Percentiles rank a stretch among this genome's conserved stretches.
Conservation (phyloP, 1,139 yeast species). For the Sugiyamaella pinicola region DNA sequence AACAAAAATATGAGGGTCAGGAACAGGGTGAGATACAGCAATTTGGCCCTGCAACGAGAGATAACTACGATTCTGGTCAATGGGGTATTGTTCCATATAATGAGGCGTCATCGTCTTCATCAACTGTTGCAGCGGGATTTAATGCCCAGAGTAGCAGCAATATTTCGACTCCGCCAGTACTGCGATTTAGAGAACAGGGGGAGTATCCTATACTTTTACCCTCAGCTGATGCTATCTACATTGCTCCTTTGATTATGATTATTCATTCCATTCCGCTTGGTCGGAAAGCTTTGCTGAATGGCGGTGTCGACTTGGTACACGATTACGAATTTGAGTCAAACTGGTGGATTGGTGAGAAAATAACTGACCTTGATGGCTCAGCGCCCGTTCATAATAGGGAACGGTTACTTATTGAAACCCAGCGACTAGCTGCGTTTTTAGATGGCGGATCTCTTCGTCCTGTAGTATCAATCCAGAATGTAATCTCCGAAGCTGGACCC, state of each 20-base stretch:
- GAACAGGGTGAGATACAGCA: slow-evolving; percentile 26
- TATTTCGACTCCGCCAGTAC: slow-evolving; percentile 1
- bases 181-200: slow-evolving; percentile 2
- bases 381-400: slow-evolving; percentile 27
- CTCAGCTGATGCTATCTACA: slow-evolving; percentile 40
- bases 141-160: slow-evolving; percentile 5
- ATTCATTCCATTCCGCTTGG: slow-evolving; percentile 49
- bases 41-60: slow-evolving; percentile 37
- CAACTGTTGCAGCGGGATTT: background rate
- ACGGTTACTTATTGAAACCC: slow-evolving; percentile 44
- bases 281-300: slow-evolving; percentile 42
- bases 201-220: slow-evolving; percentile 45
- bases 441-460: slow-evolving; percentile 47
- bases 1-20: slow-evolving; percentile 25
- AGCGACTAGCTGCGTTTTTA: slow-evolving; percentile 50
- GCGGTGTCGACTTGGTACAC: slow-evolving; percentile 37
- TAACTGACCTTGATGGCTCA: slow-evolving; percentile 26
- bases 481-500: slow-evolving; percentile 34
- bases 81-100: slow-evolving; percentile 37
- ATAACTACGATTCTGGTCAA: slow-evolving; percentile 31
- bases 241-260: slow-evolving; percentile 49
- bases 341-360: slow-evolving; percentile 50
- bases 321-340: slow-evolving; percentile 46
- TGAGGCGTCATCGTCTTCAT: slow-evolving; percentile 8
- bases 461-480: slow-evolving; percentile 45